phyloP scores from a whole-genome alignment of 495 filamentous ascomycete species.

The Tetracladium setigerum region DNA sequence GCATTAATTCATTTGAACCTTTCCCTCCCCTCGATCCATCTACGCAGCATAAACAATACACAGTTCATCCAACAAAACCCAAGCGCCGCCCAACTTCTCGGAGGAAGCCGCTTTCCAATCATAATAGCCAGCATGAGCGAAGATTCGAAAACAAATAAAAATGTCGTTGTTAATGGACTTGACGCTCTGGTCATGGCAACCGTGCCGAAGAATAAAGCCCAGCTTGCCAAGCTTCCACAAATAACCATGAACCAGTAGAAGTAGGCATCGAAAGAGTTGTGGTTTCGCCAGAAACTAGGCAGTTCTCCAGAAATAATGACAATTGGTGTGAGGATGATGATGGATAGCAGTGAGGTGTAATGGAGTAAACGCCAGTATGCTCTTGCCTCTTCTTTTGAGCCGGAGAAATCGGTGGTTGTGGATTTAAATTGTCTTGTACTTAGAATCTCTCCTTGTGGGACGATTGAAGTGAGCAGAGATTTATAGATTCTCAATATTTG shows the following conservation, averaged over 20 bases:
- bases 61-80: constrained; percentile 37
- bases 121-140: constrained; percentile 33
- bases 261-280: constrained; percentile 38
- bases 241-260: constrained; percentile 23
- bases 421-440: constrained; percentile 7
- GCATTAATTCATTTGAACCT: too few relatives aligned
- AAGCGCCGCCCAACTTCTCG: constrained; percentile 36
- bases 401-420: constrained; percentile 15
- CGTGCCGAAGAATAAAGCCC: constrained; percentile 31
- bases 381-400: constrained; percentile 32
- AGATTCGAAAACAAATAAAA: constrained; percentile 29
- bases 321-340: constrained; percentile 37
- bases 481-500: constrained; percentile 39
- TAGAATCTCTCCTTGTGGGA: constrained; percentile 20
- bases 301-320: constrained; percentile 40
- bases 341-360: constrained; percentile 39
- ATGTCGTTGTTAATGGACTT: constrained; percentile 32
- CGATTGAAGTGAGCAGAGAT: constrained; percentile 16
- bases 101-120: constrained; percentile 28
- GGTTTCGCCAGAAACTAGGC: constrained; percentile 35
- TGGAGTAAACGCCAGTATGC: constrained; percentile 41
- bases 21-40: constrained; percentile 27
- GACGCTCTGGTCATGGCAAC: constrained; percentile 33
- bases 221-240: constrained; percentile 24
- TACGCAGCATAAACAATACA: constrained; percentile 37